A percentile compares a stretch with the other conserved stretches of the same genome.
These are phyloP conservation scores for Pythium sukuiense DNA, from an alignment of 352 stramenopile genomes.

Conservation along the genomic window DNA sequence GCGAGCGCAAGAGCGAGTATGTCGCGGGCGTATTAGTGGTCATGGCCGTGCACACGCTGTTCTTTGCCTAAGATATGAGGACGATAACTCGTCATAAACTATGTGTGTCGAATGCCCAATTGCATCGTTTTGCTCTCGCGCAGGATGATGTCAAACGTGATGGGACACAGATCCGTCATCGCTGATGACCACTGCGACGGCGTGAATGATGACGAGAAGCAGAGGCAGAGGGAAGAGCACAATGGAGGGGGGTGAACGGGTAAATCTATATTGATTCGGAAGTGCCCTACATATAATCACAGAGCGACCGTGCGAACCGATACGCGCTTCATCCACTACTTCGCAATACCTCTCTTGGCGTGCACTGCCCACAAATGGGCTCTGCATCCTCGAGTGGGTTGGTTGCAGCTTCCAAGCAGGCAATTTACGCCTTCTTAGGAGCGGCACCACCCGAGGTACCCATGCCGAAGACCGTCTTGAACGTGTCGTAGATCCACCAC, in stretches of 20 bases:
- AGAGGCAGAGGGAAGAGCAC: neutral
- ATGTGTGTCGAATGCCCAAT: neutral
- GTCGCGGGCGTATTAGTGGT: constrained; percentile 78
- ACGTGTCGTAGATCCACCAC: constrained; percentile 97
- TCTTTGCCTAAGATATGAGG: constrained; percentile 57
- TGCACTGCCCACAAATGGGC: neutral
- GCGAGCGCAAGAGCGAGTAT: constrained; percentile 91
- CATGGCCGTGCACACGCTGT: constrained; percentile 92
- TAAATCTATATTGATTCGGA: constrained; percentile 35
- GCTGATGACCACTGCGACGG: neutral
- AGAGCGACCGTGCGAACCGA: constrained; percentile 21
- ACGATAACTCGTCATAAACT: constrained; percentile 20
- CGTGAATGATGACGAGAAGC: constrained; percentile 4
- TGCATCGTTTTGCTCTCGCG: neutral
- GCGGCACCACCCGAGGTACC: constrained; percentile 84
- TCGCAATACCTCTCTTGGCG: constrained; percentile 1
- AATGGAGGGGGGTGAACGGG: constrained; percentile 11
- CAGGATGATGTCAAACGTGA: constrained; percentile 11
- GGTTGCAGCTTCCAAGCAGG: constrained; percentile 3
- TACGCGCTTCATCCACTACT: constrained; percentile 20
- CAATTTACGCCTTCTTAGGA: constrained; percentile 62
- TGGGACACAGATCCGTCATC: neutral
- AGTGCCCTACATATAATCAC: constrained; percentile 16
- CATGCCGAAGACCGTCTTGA: constrained; percentile 93
- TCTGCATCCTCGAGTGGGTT: neutral